These are phyloP conservation scores for Claviceps cyperi DNA, from an alignment of 2,329 filamentous ascomycete species.

Conservation along the genomic window DNA sequence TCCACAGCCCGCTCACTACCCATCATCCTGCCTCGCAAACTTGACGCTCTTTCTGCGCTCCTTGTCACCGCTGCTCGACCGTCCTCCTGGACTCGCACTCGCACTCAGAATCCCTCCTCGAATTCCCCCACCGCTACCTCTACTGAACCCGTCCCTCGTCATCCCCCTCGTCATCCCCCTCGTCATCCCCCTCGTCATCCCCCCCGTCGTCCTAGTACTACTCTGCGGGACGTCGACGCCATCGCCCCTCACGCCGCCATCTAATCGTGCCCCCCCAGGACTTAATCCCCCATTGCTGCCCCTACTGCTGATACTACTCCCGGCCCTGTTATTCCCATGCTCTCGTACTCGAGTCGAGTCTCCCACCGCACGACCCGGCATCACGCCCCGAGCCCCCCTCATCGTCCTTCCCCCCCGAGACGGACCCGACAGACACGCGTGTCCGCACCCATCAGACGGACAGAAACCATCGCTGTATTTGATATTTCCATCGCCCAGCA, in stretches of 20 bases:
- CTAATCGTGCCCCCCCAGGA: constrained; percentile 8
- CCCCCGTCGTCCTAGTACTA: constrained; percentile 31
- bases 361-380: constrained; percentile 29
- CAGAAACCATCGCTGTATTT: constrained; percentile 42
- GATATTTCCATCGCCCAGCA: constrained; percentile 9
- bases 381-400: too few species aligned
- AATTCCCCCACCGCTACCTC: constrained; percentile 20
- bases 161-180: constrained; percentile 42
- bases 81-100: constrained; percentile 34
- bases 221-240: constrained; percentile 42
- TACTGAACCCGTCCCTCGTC: constrained; percentile 37
- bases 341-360: constrained; percentile 19
- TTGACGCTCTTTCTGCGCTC: constrained; percentile 52
- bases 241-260: constrained; percentile 26
- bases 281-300: neutral
- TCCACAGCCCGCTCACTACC: neutral
- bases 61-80: constrained; percentile 24
- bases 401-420: constrained; percentile 37
- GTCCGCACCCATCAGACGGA: constrained; percentile 49
- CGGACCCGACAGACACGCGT: constrained; percentile 44
- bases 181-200: constrained; percentile 43
- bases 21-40: constrained; percentile 30
- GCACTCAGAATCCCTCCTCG: constrained; percentile 31
- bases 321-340: constrained; percentile 12
- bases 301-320: constrained; percentile 8